phyloP scores from a whole-genome alignment of 2,329 filamentous ascomycete genomes.

The Whalleya microplaca region DNA sequence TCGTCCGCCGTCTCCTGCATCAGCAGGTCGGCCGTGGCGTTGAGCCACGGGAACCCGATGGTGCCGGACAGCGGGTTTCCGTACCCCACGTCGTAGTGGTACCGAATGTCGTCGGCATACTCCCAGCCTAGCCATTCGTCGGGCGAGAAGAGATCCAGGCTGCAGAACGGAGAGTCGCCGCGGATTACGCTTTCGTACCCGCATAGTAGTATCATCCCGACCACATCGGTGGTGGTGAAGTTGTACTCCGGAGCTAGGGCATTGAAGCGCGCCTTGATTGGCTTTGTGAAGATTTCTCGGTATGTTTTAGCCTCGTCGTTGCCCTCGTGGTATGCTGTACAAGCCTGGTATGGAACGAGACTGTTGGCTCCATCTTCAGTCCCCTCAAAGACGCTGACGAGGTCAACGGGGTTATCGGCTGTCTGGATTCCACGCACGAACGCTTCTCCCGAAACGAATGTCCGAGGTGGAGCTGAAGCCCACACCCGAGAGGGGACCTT shows the following conservation, averaged over 20 bases:
- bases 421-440: slow-evolving; percentile 60
- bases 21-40: slow-evolving; percentile 58
- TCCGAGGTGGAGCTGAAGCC: slow-evolving; percentile 65
- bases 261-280: slow-evolving; percentile 60
- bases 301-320: slow-evolving; percentile 55
- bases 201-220: slow-evolving; percentile 67
- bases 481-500: slow-evolving; percentile 58
- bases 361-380: slow-evolving; percentile 59
- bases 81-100: slow-evolving; percentile 68
- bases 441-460: slow-evolving; percentile 58
- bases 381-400: slow-evolving; percentile 59
- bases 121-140: slow-evolving; percentile 68
- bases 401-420: slow-evolving; percentile 54
- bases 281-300: slow-evolving; percentile 58
- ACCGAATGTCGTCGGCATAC: slow-evolving; percentile 65
- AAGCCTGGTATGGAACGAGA: slow-evolving; percentile 66
- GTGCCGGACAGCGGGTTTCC: slow-evolving; percentile 59
- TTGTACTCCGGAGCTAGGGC: slow-evolving; percentile 59
- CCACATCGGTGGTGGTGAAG: slow-evolving; percentile 64
- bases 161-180: slow-evolving; percentile 63
- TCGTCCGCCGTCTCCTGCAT: slow-evolving; percentile 45
- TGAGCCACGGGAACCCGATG: slow-evolving; percentile 68
- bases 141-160: slow-evolving; percentile 58
- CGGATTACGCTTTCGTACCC: slow-evolving; percentile 67
- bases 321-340: slow-evolving; percentile 63